Conservation (phyloP, 169 alveolate genomes). For the Theileria orientalis region DNA sequence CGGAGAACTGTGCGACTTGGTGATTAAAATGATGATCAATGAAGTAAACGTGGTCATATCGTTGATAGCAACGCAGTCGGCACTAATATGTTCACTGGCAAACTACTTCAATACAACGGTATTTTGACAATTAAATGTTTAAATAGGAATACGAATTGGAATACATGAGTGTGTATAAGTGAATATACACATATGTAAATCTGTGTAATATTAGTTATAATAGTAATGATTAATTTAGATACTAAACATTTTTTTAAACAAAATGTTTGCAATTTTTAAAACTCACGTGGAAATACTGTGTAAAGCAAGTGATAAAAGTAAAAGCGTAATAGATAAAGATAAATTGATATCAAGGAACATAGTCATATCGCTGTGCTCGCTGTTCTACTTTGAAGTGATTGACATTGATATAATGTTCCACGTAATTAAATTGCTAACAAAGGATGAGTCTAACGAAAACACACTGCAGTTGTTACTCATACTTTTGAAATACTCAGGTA, state of each 20-base stretch:
- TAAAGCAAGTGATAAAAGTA: neutral
- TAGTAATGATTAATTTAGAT: neutral
- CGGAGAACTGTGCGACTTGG: constrained; percentile 27
- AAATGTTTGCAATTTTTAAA: neutral
- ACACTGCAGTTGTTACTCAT: constrained; percentile 43
- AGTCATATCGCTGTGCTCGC: constrained; percentile 41
- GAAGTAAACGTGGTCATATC: constrained; percentile 44
- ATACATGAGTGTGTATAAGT: neutral
- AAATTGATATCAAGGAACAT: constrained; percentile 26
- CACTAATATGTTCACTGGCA: constrained; percentile 47
- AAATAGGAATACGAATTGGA: neutral
- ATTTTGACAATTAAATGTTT: neutral
- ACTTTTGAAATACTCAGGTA: constrained; percentile 41
- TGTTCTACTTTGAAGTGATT: constrained; percentile 51
- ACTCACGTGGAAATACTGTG: neutral
- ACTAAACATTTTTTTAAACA: neutral
- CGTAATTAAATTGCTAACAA: constrained; percentile 26
- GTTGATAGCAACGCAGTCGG: constrained; percentile 57
- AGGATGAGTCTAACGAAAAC: constrained; percentile 30
- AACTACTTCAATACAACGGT: constrained; percentile 39
- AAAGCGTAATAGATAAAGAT: neutral
- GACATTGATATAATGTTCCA: constrained; percentile 36
- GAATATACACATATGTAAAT: too few relatives aligned
- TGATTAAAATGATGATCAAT: constrained; percentile 35
- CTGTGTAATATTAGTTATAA: neutral